phyloP scores from a whole-genome alignment of 1,284 basidiomycete species.

The Marasmius tenuissimus region DNA sequence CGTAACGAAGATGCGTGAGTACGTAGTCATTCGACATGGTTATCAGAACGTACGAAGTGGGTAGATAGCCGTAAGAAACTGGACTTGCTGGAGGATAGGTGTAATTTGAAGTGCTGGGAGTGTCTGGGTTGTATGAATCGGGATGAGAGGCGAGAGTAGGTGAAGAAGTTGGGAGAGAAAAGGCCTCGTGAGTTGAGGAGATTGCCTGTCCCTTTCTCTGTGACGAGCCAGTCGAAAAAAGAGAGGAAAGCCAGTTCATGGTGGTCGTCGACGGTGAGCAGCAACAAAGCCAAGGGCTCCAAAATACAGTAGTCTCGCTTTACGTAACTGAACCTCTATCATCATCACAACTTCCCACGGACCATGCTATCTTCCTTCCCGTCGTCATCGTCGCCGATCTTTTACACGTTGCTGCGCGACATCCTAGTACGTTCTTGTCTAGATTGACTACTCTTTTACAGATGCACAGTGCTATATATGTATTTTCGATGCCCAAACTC shows the following conservation, averaged over 20 bases:
- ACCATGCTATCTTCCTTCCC: no score
- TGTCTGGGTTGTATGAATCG: slow-evolving; percentile 57
- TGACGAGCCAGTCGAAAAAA: slow-evolving; percentile 53
- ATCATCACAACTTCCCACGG: no score
- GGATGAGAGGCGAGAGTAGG: slow-evolving; percentile 53
- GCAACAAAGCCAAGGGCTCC: background rate
- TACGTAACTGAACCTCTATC: background rate
- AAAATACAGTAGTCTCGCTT: background rate
- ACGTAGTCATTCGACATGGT: slow-evolving; percentile 6
- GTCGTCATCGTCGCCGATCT: no score
- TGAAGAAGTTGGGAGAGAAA: slow-evolving; percentile 73
- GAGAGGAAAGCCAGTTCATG: slow-evolving; percentile 72
- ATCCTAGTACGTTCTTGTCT: no score
- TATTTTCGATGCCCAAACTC: no score
- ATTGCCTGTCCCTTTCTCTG: slow-evolving; percentile 62
- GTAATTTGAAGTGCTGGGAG: slow-evolving; percentile 55
- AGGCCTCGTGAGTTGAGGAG: slow-evolving; percentile 74
- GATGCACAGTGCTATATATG: no score
- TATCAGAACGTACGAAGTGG: slow-evolving; percentile 51
- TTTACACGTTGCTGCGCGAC: no score
- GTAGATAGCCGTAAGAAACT: slow-evolving; percentile 56
- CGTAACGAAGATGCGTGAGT: background rate
- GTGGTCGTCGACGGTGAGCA: slow-evolving; percentile 1
- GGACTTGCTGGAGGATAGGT: slow-evolving; percentile 73
- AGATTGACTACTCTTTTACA: no score